A percentile compares a stretch with the other conserved stretches of the same genome.
Evolutionary conservation across 192 early-diverging fungal species (phyloP).

Genomic region (Podila epicladia): DNA sequence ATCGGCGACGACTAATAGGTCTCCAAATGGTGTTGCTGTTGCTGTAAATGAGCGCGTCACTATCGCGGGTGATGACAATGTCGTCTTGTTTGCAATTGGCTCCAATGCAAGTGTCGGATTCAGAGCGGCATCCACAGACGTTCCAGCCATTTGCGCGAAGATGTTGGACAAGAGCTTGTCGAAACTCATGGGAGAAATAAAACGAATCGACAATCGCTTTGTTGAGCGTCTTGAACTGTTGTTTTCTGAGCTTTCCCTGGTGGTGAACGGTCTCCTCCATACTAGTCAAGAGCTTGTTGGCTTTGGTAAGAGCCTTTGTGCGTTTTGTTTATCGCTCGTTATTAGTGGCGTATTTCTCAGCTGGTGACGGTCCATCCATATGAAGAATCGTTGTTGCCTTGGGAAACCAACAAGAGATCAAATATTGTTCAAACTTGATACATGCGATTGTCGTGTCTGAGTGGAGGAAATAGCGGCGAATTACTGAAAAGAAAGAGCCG

Average conservation of each 20-base stretch:
- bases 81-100: too few relatives aligned
- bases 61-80: background rate
- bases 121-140: too few relatives aligned
- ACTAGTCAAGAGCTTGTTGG: slow-evolving; percentile 3
- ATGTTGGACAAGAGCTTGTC: slow-evolving; percentile 2
- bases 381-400: too few relatives aligned
- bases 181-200: slow-evolving; percentile 4
- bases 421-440: too few relatives aligned
- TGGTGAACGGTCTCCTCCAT: background rate
- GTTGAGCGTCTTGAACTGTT: slow-evolving; percentile 5
- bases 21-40: background rate
- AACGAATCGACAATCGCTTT: slow-evolving; percentile 8
- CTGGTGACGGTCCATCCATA: too few relatives aligned
- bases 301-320: background rate
- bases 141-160: background rate
- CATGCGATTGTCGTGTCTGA: too few relatives aligned
- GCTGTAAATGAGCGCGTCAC: background rate
- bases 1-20: background rate
- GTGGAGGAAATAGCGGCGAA: too few relatives aligned
- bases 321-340: too few relatives aligned
- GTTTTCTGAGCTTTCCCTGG: background rate
- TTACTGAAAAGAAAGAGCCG: too few relatives aligned
- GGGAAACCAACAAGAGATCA: too few relatives aligned
- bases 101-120: too few relatives aligned
- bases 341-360: too few relatives aligned